These are phyloP conservation scores for Pythium monospermum DNA, from an alignment of 352 stramenopile genomes.

Conservation along the genomic window DNA sequence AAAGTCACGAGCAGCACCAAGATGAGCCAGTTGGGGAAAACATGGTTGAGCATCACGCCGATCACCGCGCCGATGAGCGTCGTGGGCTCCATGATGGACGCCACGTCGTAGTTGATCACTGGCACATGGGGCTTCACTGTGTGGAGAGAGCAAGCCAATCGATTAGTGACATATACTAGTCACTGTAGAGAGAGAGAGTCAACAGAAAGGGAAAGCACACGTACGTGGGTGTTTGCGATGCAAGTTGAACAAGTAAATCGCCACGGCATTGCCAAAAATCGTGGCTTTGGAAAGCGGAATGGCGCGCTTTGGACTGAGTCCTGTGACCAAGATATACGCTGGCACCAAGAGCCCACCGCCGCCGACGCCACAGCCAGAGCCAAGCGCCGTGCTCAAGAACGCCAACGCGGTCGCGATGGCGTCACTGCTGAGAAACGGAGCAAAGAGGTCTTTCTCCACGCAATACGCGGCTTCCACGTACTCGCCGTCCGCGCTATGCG, in stretches of 20 bases:
- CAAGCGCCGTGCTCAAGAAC: constrained; percentile 83
- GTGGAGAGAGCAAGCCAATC: too few relatives aligned
- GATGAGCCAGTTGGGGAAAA: constrained; percentile 83
- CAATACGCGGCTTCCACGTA: constrained; percentile 55
- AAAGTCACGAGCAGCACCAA: constrained; percentile 68
- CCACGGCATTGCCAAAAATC: constrained; percentile 95
- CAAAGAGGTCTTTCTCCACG: constrained; percentile 80
- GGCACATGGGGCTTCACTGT: constrained; percentile 78
- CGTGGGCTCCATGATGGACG: constrained; percentile 98
- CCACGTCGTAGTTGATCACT: constrained; percentile 97
- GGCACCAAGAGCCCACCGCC: constrained; percentile 96
- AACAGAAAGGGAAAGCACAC: too few relatives aligned
- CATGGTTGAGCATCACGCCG: constrained; percentile 79
- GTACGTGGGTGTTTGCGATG: constrained; percentile 93
- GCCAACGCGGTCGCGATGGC: constrained; percentile 60
- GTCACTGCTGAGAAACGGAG: constrained; percentile 68
- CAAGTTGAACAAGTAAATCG: constrained; percentile 94
- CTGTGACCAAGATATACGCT: constrained; percentile 95
- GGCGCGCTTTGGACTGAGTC: constrained; percentile 90
- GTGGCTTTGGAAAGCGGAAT: constrained; percentile 97
- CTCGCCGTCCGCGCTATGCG: constrained; percentile 25
- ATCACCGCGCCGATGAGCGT: constrained; percentile 77
- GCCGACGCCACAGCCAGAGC: constrained; percentile 89
- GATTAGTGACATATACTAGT: too few relatives aligned
- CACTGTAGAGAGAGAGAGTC: too few relatives aligned